These are phyloP conservation scores for Penicillium subrubescens DNA, from an alignment of 495 filamentous ascomycete species.

Conservation along the genomic window DNA sequence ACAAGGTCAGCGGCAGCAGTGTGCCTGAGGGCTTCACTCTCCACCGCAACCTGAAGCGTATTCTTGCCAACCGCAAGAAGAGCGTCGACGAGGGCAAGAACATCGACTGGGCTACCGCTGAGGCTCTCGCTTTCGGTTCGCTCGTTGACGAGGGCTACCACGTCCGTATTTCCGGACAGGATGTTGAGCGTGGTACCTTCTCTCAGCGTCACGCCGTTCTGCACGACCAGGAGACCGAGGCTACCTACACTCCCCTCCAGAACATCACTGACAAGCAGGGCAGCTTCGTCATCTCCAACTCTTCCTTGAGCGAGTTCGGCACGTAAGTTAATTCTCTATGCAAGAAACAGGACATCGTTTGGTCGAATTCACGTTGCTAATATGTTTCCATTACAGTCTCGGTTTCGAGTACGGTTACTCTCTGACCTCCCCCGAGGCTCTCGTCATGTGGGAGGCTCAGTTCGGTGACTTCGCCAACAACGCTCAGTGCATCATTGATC, in stretches of 20 bases:
- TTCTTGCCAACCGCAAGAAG: constrained; percentile 87
- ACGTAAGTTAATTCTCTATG: not conserved
- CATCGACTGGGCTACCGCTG: constrained; percentile 97
- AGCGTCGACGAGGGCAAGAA: constrained; percentile 87
- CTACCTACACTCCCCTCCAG: constrained; percentile 90
- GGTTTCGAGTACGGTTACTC: constrained; percentile 99
- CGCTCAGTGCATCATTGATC: constrained; percentile 97
- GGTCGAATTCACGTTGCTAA: not conserved
- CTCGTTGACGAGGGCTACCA: constrained; percentile 92
- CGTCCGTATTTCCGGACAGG: constrained; percentile 95
- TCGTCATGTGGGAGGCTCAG: constrained; percentile 99
- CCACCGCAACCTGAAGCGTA: constrained; percentile 96
- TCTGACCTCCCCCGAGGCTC: constrained; percentile 89
- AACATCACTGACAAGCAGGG: constrained; percentile 86
- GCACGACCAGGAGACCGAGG: constrained; percentile 93
- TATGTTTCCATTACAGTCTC: constrained; percentile 43
- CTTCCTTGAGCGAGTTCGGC: constrained; percentile 93
- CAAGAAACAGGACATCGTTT: not conserved
- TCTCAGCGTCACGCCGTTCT: constrained; percentile 96
- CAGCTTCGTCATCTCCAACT: constrained; percentile 95
- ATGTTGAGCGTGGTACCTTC: constrained; percentile 99
- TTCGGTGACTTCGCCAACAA: constrained; percentile 99
- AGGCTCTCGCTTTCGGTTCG: constrained; percentile 93
- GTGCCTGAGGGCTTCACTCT: constrained; percentile 82
- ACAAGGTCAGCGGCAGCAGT: constrained; percentile 67